phyloP scores from a whole-genome alignment of 495 filamentous ascomycete genomes.

The Choiromyces venosus region DNA sequence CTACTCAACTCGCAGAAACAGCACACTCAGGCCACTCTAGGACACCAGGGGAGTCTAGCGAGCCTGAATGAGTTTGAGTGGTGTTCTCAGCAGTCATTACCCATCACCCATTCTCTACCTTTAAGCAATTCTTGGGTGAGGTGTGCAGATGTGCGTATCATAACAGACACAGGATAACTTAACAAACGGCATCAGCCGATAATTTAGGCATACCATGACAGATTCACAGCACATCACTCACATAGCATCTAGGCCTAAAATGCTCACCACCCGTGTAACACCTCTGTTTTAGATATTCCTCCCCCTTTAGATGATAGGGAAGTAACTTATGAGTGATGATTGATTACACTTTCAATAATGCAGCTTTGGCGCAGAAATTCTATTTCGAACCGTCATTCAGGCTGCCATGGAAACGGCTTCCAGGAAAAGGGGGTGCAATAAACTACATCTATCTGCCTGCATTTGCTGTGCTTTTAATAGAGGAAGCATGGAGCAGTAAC shows the following conservation, averaged over 20 bases:
- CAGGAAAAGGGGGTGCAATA: no score
- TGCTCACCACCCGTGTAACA: not conserved
- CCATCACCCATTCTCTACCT: not conserved
- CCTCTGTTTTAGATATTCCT: not conserved
- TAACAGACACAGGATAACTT: not conserved
- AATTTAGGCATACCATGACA: not conserved
- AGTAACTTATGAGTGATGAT: no score
- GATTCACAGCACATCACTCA: not conserved
- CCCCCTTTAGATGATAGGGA: no score
- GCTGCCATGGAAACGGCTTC: no score
- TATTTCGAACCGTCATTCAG: no score
- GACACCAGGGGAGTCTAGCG: not conserved
- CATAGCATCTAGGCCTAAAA: not conserved
- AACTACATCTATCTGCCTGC: no score
- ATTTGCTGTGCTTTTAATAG: no score
- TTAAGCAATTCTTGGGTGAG: not conserved
- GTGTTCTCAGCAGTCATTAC: not conserved
- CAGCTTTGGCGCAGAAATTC: no score
- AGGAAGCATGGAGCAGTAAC: no score
- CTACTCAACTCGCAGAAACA: not conserved
- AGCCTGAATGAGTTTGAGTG: not conserved
- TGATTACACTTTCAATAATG: no score
- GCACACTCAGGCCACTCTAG: not conserved
- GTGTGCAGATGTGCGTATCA: not conserved
- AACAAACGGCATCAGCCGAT: not conserved